Conservation (phyloP, 805 yeast species). For the Tetrapisispora phaffii region DNA sequence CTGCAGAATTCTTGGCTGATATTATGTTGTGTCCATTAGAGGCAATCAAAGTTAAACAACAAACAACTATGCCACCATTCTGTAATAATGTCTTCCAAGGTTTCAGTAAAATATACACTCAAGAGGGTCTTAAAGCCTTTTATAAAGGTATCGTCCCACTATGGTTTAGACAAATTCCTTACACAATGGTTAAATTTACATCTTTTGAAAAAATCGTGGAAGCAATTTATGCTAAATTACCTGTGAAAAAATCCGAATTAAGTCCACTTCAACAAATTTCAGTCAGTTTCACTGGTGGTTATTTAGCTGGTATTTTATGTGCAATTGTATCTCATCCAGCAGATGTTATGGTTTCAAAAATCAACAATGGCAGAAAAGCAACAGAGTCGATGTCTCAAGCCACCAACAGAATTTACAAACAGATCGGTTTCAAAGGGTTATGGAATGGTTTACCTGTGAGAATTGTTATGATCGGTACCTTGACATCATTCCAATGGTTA, state of each 20-base stretch:
- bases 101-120: constrained; percentile 50
- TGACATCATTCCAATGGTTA: constrained; percentile 96
- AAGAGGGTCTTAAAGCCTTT: constrained; percentile 63
- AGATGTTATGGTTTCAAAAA: constrained; percentile 95
- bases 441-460: constrained; percentile 95
- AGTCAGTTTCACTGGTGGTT: constrained; percentile 90
- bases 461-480: constrained; percentile 93
- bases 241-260: constrained; percentile 64
- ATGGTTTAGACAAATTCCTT: constrained; percentile 97
- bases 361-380: constrained; percentile 56
- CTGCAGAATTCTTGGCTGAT: constrained; percentile 92
- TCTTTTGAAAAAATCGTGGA: constrained; percentile 88
- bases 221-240: constrained; percentile 60
- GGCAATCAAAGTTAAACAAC: constrained; percentile 89
- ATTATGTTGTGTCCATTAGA: constrained; percentile 86
- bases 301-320: constrained; percentile 94
- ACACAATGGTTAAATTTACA: constrained; percentile 95
- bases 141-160: constrained; percentile 86
- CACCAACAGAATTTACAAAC: constrained; percentile 59
- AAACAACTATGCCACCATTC: constrained; percentile 84
- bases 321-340: constrained; percentile 97
- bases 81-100: constrained; percentile 58
- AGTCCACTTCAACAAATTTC: constrained; percentile 76
- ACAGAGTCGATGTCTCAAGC: constrained; percentile 64
- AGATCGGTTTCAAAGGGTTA: constrained; percentile 81